Evolutionary conservation across 169 alveolate genomes (phyloP).

Genomic region (Cryptosporidium muris): DNA sequence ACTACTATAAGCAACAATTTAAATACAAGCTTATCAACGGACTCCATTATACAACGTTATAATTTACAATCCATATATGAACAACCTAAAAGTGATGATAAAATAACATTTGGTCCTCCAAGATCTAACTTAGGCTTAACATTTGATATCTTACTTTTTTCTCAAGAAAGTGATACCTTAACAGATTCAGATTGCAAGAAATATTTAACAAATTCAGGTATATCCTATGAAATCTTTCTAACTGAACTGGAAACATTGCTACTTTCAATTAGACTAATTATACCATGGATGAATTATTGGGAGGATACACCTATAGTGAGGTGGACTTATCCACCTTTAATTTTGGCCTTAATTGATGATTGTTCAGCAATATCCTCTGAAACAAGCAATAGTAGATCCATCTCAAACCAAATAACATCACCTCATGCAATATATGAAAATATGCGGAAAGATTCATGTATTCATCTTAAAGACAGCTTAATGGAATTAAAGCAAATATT

Average conservation of each 20-base stretch:
- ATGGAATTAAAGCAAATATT: no score
- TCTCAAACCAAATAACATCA: no score
- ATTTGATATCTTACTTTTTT: constrained; percentile 26
- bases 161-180: neutral
- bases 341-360: neutral
- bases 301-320: constrained; percentile 38
- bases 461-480: no score
- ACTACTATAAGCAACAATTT: neutral
- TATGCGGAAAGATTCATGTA: no score
- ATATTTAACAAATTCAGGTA: neutral
- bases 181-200: neutral
- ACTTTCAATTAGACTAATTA: constrained; percentile 24
- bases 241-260: constrained; percentile 37
- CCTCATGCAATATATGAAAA: no score
- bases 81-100: constrained; percentile 9
- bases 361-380: no score
- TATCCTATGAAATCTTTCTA: constrained; percentile 5
- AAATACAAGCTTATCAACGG: neutral
- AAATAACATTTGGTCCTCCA: constrained; percentile 43
- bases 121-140: constrained; percentile 25
- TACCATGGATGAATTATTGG: constrained; percentile 62
- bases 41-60: constrained; percentile 39
- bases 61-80: constrained; percentile 41
- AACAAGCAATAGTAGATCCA: no score
- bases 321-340: constrained; percentile 11